These are phyloP conservation scores for Phytophthora pluvialis DNA, from an alignment of 352 stramenopile species.

Conservation along the genomic window DNA sequence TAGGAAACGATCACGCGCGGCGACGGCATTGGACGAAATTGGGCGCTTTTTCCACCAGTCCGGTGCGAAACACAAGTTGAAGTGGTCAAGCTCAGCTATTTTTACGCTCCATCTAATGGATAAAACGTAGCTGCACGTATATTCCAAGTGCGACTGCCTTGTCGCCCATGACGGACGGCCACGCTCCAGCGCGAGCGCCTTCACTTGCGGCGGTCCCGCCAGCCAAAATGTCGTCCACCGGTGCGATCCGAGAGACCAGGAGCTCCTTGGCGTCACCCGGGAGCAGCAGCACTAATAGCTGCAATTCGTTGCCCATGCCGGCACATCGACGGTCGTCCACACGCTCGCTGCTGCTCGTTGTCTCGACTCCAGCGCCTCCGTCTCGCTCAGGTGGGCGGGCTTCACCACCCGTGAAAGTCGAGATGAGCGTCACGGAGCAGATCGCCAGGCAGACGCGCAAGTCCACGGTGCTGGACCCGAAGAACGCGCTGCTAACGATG, in stretches of 20 bases:
- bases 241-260: slow-evolving; percentile 12
- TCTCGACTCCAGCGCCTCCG: slow-evolving; percentile 24
- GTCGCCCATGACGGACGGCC: slow-evolving; percentile 15
- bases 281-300: slow-evolving; percentile 17
- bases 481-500: slow-evolving; percentile 73
- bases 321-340: slow-evolving; percentile 32
- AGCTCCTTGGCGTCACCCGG: slow-evolving; percentile 2
- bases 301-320: slow-evolving; percentile 14
- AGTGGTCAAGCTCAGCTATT: slow-evolving; percentile 27
- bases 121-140: not conserved
- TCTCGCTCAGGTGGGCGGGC: slow-evolving; percentile 16
- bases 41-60: slow-evolving; percentile 7
- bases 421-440: slow-evolving; percentile 77
- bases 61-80: slow-evolving; percentile 20
- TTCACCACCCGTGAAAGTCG: slow-evolving; percentile 35
- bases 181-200: slow-evolving; percentile 3
- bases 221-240: slow-evolving; percentile 22
- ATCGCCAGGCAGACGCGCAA: slow-evolving; percentile 72
- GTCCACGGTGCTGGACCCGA: slow-evolving; percentile 71
- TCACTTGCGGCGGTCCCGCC: slow-evolving; percentile 1
- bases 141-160: not conserved
- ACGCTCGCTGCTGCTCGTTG: slow-evolving; percentile 35
- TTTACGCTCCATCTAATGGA: slow-evolving; percentile 4
- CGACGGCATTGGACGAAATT: slow-evolving; percentile 20
- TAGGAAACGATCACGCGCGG: not conserved